A percentile compares a stretch with the other conserved stretches of the same genome.
These are phyloP conservation scores for Barbatosphaeria neglecta DNA, from an alignment of 495 filamentous ascomycete genomes.

Conservation along the genomic window DNA sequence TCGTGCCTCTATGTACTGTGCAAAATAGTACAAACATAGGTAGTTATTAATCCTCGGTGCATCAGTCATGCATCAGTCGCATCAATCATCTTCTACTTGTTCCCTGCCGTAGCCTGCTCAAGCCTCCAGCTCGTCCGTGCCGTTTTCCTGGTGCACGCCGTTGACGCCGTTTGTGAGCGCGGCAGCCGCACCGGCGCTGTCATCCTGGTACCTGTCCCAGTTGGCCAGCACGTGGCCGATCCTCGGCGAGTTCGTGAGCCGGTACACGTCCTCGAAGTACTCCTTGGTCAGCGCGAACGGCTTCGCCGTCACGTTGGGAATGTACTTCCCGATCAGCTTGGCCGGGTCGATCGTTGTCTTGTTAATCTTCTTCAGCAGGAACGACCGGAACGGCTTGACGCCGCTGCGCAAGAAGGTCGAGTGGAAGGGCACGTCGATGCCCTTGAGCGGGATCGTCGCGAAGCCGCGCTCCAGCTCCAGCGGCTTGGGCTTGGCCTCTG, in stretches of 20 bases:
- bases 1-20: no score
- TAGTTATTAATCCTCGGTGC: no score
- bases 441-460: conserved; percentile 89
- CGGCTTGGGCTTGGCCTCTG: conserved; percentile 75
- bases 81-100: neutral
- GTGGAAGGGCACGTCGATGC: conserved; percentile 98
- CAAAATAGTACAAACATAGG: no score
- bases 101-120: neutral
- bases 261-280: conserved; percentile 98
- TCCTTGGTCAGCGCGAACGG: conserved; percentile 95
- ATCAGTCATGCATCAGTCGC: no score
- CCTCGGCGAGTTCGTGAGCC: conserved; percentile 80
- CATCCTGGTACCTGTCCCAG: conserved; percentile 50
- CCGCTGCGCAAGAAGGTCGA: conserved; percentile 93
- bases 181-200: conserved; percentile 2
- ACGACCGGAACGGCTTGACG: conserved; percentile 95
- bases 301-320: conserved; percentile 92
- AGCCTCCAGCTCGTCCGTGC: neutral
- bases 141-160: conserved; percentile 1
- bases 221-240: conserved; percentile 87
- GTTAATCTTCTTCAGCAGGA: conserved; percentile 98
- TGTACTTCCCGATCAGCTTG: conserved; percentile 96
- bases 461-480: conserved; percentile 86
- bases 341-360: conserved; percentile 93
- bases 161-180: conserved; percentile 1